Base-by-base conservation (phyloP, 805 yeast species). In the Yamadazyma sp. region DNA sequence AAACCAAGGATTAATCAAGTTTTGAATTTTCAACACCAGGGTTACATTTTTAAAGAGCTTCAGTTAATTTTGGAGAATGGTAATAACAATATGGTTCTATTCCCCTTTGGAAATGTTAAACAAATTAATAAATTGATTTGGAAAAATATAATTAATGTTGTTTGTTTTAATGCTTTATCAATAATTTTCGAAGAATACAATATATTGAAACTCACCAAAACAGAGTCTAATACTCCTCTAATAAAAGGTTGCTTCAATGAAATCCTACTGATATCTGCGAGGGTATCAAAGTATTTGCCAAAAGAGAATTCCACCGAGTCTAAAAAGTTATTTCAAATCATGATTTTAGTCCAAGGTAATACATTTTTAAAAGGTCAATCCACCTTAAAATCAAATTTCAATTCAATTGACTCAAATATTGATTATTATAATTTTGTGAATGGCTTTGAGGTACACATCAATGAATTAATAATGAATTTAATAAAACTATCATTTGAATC, bases 161-260 rank as follows among this genome's bases (percentile, higher is more conserved):
- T 48, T 7, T 38, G 50, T 35, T 40, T 52, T 16, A 50, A 47
- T 9, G 10, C 43, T 5, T 35, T 49, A 7, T 40, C 55, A 7
- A 40, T 52, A 8, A 38, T 50, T 9, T 45, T 45, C 36, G 55
- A 49, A 27, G 47, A 49, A 28, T 36, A 43, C 5, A 42, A 50
- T 33, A 32, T 48, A 2, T 24, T 40, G 27, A 24, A 21, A n/a
- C 36, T 52, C 26, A 29, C 42, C 20, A 27, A 39, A 17, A 27
- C 17, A 4, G 8, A 25, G 5, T 16, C 23, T n/a, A 33, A 35
- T 11, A 27, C 19, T 13, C 48, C 49, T 16, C 32, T 47, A 16
- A 33, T 46, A 41, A 43, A 38, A 28, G 53, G 53, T 5, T 27
- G 36, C 9, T 50, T 30, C 28, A 35, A 44, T 24, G 52, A 47